Base-by-base conservation (phyloP, 305 asterid species). In the Coffea humblotiana region DNA sequence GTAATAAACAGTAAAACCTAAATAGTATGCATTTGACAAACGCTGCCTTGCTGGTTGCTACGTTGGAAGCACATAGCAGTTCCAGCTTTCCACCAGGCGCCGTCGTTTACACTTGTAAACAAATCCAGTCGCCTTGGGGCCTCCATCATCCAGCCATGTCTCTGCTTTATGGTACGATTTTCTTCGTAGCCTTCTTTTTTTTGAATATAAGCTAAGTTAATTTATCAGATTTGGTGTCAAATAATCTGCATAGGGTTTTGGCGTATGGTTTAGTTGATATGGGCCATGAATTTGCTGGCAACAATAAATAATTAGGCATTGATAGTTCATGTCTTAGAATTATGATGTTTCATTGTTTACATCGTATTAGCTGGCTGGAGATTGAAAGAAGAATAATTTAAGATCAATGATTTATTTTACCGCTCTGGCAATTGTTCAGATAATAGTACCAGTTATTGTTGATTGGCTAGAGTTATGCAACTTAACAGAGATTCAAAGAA, bases 41-140 rank as follows among this genome's bases (percentile, higher is more conserved):
- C 77, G 68, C 77, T 54, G 77, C 68, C 77, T 74, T 56, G 13
- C 32, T 6, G 21, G 68, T 74, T 74, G 35, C 32, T 2, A 43
- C 74, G 8, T 32, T 8, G 6, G 16, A 23, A 21, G 29, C 2
- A 10, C 29, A 21, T 0, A 35, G 74, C 29, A 11, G 23, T 45
- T 12, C 32, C 54, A 69, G 56, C 19, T 16, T 54, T 12, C 25
- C 68, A 8, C 63, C 68, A 74, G 54, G 32, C 68, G 77, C 48
- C 77, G 67, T 74, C 68, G 67, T 16, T 74, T 54, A 58, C 7
- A 4, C 8, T 6, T 11, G 32, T 7, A 74, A 29, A 16, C 21
- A 16, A 40, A 23, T 8, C 48, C 43, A 37, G 1, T 7, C 27
- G 12, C 58, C 58, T 71, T 13, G 8, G 37, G 13, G 14, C 58